Evolutionary conservation across 2,329 filamentous ascomycete genomes (phyloP), one percentile per base, ranked within the genome.

Genomic region (Fusarium redolens): DNA sequence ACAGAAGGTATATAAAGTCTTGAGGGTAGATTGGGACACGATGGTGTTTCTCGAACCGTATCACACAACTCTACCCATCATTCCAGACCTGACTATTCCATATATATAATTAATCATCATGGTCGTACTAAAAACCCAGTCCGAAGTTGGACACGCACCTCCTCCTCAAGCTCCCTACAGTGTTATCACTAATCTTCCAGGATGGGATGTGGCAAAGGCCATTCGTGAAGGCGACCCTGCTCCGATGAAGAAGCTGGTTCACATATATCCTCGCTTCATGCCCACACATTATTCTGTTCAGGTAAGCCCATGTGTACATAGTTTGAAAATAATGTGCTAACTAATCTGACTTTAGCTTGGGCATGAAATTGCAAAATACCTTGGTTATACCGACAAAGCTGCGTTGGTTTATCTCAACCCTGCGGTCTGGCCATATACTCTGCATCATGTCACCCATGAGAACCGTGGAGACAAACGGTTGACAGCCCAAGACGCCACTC

Each of bases 161-260:
- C 85, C 86, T 2, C 86, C 86, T 4, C 81, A 86, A 56, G 83
- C 81, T 3, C 81, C 84, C 0, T 86, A 87, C 72, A 84, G 83
- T 66, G 81, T 87, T 78, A 85, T 86, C 57, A 79, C 82, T 60
- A 85, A 87, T 72, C 37, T 82, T 4, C 83, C 83, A 1, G 82
- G 82, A 30, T 87, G 85, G 85, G 78, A 83, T 11, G 74, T 79
- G 11, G 78, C 78, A n/a, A 72, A 81, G 48, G 75, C 74, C 8
- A 71, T 87, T 38, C 82, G 85, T 13, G 81, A 85, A 12, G 85
- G 85, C 20, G 84, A 86, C 56, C 69, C 63, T 33, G 61, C 73
- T 15, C 54, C 83, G 3, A 58, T 86, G n/a, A 50, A 75, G 38
- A 77, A 57, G 22, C 48, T 87, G 3, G 79, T 80, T 55, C 82